These are phyloP conservation scores for Aspergillus sp. DNA, from an alignment of 2,329 filamentous ascomycete genomes.

Conservation along the genomic window DNA sequence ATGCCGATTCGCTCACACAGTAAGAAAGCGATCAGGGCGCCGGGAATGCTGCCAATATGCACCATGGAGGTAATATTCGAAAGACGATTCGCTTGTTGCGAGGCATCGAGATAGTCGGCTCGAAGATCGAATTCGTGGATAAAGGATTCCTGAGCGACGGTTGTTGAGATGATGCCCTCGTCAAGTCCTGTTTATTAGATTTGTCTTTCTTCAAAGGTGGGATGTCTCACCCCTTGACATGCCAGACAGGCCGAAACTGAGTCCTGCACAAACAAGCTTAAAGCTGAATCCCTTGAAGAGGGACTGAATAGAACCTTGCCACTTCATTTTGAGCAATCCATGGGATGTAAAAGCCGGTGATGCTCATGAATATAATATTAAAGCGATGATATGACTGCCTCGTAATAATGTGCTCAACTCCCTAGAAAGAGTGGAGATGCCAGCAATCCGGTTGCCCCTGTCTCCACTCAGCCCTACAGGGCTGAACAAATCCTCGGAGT, in stretches of 20 bases:
- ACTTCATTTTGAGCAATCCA: background rate
- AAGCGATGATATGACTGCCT: no score
- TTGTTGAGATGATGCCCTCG: constrained; percentile 17
- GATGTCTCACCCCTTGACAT: constrained; percentile 9
- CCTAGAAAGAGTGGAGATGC: background rate
- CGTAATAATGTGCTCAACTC: background rate
- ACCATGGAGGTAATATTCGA: constrained; percentile 38
- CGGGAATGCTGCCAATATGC: constrained; percentile 34
- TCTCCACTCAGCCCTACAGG: constrained; percentile 4
- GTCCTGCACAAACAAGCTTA: constrained; percentile 8
- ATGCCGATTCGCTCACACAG: constrained; percentile 22
- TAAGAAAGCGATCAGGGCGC: constrained; percentile 27
- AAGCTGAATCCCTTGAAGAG: background rate
- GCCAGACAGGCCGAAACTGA: constrained; percentile 11
- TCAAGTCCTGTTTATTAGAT: constrained; percentile 11
- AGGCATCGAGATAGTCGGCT: constrained; percentile 4
- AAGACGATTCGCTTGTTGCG: constrained; percentile 25
- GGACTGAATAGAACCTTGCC: background rate
- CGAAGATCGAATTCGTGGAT: constrained; percentile 10
- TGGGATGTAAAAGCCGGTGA: no score
- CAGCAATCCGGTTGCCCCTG: background rate
- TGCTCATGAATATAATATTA: background rate
- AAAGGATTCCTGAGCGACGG: constrained; percentile 14
- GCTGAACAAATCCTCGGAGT: constrained; percentile 1
- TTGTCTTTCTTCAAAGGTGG: background rate